Evolutionary conservation across 768 basidiomycete genomes (phyloP).

Genomic region (Cyclocybe cylindracea): DNA sequence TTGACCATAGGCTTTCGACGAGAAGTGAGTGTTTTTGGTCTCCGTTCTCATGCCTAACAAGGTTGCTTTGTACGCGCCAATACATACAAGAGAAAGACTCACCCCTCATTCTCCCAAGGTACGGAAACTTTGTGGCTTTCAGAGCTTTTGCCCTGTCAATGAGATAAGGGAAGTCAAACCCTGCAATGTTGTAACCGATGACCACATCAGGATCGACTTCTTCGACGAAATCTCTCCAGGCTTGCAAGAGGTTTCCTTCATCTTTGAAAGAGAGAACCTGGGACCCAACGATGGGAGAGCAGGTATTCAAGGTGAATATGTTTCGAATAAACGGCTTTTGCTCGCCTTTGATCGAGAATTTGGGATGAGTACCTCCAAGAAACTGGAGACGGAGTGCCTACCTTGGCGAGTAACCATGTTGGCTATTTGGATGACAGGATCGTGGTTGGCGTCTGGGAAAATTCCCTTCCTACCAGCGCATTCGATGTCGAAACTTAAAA

Average conservation of each 20-base stretch:
- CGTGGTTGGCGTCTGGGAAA: conserved; percentile 87
- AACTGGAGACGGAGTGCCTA: conserved; percentile 27
- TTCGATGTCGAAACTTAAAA: conserved; percentile 98
- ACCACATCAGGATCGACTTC: conserved; percentile 93
- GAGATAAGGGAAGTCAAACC: conserved; percentile 96
- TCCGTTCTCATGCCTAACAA: conserved; percentile 69
- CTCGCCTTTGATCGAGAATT: conserved; percentile 60
- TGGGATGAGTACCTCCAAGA: neutral
- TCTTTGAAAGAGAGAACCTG: conserved; percentile 85
- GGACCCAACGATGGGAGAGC: conserved; percentile 95
- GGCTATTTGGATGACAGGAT: conserved; percentile 98
- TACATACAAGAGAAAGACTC: conserved; percentile 9
- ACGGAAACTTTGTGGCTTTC: conserved; percentile 68
- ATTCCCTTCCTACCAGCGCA: conserved; percentile 98
- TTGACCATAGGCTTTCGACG: conserved; percentile 95
- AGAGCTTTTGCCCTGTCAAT: conserved; percentile 89
- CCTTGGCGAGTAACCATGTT: conserved; percentile 99
- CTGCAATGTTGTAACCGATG: conserved; percentile 93
- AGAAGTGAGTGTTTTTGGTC: conserved; percentile 94
- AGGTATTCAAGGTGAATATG: conserved; percentile 93
- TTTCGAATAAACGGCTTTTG: conserved; percentile 93
- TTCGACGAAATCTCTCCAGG: conserved; percentile 90
- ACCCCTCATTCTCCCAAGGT: conserved; percentile 79
- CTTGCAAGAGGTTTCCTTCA: conserved; percentile 71
- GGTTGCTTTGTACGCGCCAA: conserved; percentile 8